A percentile compares a stretch with the other conserved stretches of the same genome.
These are phyloP conservation scores for Trametes meyenii DNA, from an alignment of 768 basidiomycete species.

Conservation along the genomic window DNA sequence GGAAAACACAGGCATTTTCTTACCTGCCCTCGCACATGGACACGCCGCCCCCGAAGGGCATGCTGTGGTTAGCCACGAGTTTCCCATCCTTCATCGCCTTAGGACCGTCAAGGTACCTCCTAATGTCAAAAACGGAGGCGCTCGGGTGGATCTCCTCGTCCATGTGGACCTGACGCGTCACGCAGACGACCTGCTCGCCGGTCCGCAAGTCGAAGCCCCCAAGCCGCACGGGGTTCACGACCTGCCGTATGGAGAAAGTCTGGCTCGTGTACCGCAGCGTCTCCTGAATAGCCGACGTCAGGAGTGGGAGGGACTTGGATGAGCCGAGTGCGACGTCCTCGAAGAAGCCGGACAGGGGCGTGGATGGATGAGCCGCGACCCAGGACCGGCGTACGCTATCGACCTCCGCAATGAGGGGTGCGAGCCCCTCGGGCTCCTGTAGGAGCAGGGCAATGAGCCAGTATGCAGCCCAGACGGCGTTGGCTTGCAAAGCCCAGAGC, in stretches of 20 bases:
- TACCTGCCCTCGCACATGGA: slow-evolving; percentile 34
- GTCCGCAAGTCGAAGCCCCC: slow-evolving; percentile 21
- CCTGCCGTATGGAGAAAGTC: slow-evolving; percentile 26
- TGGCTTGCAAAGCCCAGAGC: slow-evolving; percentile 31
- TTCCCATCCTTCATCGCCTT: slow-evolving; percentile 22
- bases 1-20: background rate
- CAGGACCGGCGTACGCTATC: slow-evolving; percentile 17
- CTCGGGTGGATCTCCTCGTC: slow-evolving; percentile 27
- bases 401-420: slow-evolving; percentile 25
- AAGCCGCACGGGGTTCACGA: slow-evolving; percentile 21
- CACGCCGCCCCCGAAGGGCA: slow-evolving; percentile 33
- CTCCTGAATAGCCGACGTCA: slow-evolving; percentile 31
- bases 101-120: slow-evolving; percentile 21
- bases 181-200: slow-evolving; percentile 28
- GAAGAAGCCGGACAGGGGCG: slow-evolving; percentile 17
- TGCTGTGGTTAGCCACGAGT: slow-evolving; percentile 23
- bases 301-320: slow-evolving; percentile 22
- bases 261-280: slow-evolving; percentile 27
- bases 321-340: background rate
- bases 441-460: slow-evolving; percentile 27
- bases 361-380: slow-evolving; percentile 17
- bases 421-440: slow-evolving; percentile 26
- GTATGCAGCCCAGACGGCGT: slow-evolving; percentile 28
- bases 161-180: slow-evolving; percentile 20
- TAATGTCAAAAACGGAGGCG: slow-evolving; percentile 16